Base-by-base conservation (phyloP, 768 basidiomycete genomes). In the Myochromella boudieri region DNA sequence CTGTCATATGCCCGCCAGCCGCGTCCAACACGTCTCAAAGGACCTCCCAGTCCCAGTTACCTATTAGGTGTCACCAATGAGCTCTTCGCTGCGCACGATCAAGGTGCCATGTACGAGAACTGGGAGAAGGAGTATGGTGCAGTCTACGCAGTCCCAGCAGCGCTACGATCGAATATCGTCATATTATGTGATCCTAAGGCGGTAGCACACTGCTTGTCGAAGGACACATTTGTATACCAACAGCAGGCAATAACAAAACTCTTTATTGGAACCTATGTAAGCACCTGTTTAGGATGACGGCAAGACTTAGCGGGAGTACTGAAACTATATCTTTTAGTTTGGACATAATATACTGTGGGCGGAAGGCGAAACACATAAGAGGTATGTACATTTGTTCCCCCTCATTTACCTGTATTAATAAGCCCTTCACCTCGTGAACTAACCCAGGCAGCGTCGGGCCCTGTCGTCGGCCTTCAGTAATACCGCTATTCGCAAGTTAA, bases 381-480 rank as follows among this genome's bases (percentile, higher is more conserved):
- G 59, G 59, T 60, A n/a, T n/a, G n/a, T n/a, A 24, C 20, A 14
- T 18, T 15, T 15, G 1, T 1, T 8, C 14, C 28, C 8, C 28
- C 24, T 37, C 36, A 17, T 18, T 2, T 37, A 2, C 20, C 36
- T 4, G 15, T 17, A 18, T 4, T 11, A 24, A 10, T 21, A 25
- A 14, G 12, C 3, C 15, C n/a, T n/a, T 14, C 20, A 9, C 10
- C 3, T 22, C 24, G 8, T 10, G n/a, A 9, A 14, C 15, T 10
- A 6, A 15, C 6, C 3, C 18, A 62, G 71, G 40, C 70, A 68
- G 37, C 57, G 73, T 15, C 71, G 68, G 43, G 58, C 66, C 0
- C 49, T 74, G 26, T 62, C 69, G 0, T 70, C 71, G 3, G 72
- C 66, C 1, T 75, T 75, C 57, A 71, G 65, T 49, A 72, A 66